Evolutionary conservation across 768 basidiomycete genomes (phyloP).

Genomic region (Porphyrellus cyaneotinctus): DNA sequence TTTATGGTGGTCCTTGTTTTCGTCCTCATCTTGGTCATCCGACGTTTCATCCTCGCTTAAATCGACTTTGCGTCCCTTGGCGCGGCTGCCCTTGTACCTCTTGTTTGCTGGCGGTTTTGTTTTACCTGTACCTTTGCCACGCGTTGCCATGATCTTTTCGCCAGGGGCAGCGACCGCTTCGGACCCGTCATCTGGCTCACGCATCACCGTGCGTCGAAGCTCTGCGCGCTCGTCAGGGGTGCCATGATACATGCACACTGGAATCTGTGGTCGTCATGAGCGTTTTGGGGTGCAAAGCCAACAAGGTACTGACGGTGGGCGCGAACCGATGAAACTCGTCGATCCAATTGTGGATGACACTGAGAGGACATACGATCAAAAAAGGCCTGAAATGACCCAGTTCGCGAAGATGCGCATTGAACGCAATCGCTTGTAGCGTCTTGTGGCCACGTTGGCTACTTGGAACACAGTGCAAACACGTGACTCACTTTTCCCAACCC

Average conservation of each 20-base stretch:
- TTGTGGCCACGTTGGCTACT: constrained; percentile 26
- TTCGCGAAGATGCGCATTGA: constrained; percentile 85
- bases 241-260: constrained; percentile 90
- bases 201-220: constrained; percentile 62
- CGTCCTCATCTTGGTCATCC: constrained; percentile 16
- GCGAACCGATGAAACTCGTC: constrained; percentile 84
- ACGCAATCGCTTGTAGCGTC: constrained; percentile 95
- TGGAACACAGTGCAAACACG: neutral
- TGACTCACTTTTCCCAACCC: constrained; percentile 73
- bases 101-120: constrained; percentile 11
- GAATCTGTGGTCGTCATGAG: constrained; percentile 48
- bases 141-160: constrained; percentile 24
- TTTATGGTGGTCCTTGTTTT: constrained; percentile 7
- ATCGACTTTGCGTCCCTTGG: constrained; percentile 23
- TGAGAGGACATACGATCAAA: constrained; percentile 88
- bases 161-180: constrained; percentile 19
- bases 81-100: constrained; percentile 4
- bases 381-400: constrained; percentile 68
- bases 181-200: constrained; percentile 28
- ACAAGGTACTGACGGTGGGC: constrained; percentile 52
- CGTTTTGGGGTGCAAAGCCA: neutral
- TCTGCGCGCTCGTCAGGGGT: constrained; percentile 75
- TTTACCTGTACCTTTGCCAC: constrained; percentile 18
- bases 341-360: constrained; percentile 89
- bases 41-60: neutral